Evolutionary conservation across 139 green algal species (phyloP), one percentile per base, ranked within the genome.

Genomic region (Haematococcus lacustris): DNA sequence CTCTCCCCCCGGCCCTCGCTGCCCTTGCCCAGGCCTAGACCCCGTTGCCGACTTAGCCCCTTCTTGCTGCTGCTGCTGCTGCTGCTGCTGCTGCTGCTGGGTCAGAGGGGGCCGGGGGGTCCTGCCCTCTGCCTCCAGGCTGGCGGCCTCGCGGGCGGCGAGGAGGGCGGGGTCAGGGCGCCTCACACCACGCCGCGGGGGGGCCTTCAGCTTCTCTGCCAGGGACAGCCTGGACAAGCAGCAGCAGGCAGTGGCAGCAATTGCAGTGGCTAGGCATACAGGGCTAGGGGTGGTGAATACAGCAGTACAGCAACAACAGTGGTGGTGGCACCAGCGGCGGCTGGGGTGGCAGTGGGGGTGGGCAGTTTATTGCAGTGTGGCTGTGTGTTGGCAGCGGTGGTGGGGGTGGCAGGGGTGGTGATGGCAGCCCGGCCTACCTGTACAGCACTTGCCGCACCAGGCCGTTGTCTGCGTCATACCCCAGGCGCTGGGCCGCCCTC

Each of bases 141-240:
- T 41, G 28, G 51, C 51, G 25, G 80, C 80, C 47, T 86, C 80
- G 30, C 73, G 35, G 9, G 80, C 73, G 5, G 80, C 83, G 37
- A 77, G 70, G 17, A 59, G 26, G 35, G 79, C 75, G 4, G 83
- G 76, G 70, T 85, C 83, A 0, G 77, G 71, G 23, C 83, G 69
- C 62, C 76, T 76, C n/a, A 59, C 70, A 0, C 71, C 41, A 25
- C 75, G 74, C 38, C 75, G 62, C 78, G 78, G 84, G 2, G 83
- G 79, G 30, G 82, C 83, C 37, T 82, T 82, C 25, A 88, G 72
- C 77, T 85, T 85, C 73, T 88, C 83, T 26, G 83, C 83, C 30
- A 88, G 76, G 51, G 79, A 71, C 51, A 88, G 63, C 3, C 83
- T 75, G 74, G 79, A 83, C n/a, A n/a, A n/a, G n/a, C n/a, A n/a